Percentiles rank a stretch among this genome's conserved stretches.
These are phyloP conservation scores for Triglochin maritima DNA, from an alignment of 106 monocot species.

Conservation along the genomic window DNA sequence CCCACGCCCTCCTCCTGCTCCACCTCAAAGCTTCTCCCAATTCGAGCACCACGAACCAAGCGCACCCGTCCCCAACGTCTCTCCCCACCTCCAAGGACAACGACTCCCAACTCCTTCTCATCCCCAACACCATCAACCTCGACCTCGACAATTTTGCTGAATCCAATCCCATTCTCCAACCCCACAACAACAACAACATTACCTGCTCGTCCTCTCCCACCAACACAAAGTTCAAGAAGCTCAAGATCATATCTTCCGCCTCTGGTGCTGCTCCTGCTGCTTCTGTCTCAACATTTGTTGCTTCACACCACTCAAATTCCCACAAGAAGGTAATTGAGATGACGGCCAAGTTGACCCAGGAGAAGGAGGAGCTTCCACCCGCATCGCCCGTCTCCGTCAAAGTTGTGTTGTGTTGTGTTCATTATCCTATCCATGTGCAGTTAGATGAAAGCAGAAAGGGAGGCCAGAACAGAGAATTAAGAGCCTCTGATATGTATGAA, in stretches of 20 bases:
- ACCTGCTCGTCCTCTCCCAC: background rate
- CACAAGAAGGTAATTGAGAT: constrained; percentile 97
- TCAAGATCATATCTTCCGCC: constrained; percentile 5
- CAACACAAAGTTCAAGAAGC: constrained; percentile 29
- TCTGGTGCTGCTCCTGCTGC: background rate
- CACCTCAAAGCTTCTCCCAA: background rate
- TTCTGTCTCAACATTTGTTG: constrained; percentile 40
- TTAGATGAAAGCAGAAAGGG: no score
- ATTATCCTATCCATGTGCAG: no score
- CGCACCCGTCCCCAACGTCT: constrained; percentile 29
- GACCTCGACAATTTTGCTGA: constrained; percentile 21
- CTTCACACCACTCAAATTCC: constrained; percentile 69
- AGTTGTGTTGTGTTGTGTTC: no score
- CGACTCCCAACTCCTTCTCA: constrained; percentile 2
- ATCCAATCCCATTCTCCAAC: constrained; percentile 9
- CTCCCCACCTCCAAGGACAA: background rate
- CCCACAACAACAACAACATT: background rate
- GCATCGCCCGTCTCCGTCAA: constrained; percentile 12
- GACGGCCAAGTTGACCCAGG: constrained; percentile 28
- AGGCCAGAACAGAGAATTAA: no score
- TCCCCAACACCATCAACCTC: background rate
- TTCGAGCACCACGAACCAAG: constrained; percentile 51
- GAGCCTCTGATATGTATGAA: no score
- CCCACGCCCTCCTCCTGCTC: constrained; percentile 15
- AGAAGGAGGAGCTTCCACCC: background rate